A percentile compares a stretch with the other conserved stretches of the same genome.
Conservation (phyloP, 176 grass and related monocot genomes). For the Musa beccarii region DNA sequence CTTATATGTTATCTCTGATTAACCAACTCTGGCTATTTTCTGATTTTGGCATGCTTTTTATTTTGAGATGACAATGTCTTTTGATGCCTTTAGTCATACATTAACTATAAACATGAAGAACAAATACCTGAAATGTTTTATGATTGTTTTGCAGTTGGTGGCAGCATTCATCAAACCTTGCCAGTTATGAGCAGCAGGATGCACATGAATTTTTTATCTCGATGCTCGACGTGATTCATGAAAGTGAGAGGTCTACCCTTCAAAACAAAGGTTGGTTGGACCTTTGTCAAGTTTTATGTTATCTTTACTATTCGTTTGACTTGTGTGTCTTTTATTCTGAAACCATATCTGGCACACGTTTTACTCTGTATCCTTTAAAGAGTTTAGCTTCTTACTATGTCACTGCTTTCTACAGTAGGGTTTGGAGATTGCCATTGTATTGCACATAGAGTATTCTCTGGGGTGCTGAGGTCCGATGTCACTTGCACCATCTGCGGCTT, state of each 20-base stretch:
- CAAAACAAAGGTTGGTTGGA: slow-evolving; percentile 11
- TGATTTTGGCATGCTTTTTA: no score
- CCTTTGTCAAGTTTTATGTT: neutral
- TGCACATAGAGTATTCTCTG: slow-evolving; percentile 25
- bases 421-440: slow-evolving; percentile 18
- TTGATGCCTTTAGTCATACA: neutral
- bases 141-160: slow-evolving; percentile 20
- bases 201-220: slow-evolving; percentile 29
- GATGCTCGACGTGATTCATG: slow-evolving; percentile 25
- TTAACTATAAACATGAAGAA: neutral
- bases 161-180: slow-evolving; percentile 25
- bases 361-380: neutral
- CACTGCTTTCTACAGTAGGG: neutral
- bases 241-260: slow-evolving; percentile 9
- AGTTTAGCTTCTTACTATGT: neutral
- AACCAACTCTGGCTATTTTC: no score
- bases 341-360: neutral
- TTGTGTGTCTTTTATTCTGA: neutral
- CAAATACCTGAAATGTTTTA: neutral
- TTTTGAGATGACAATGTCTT: no score
- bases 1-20: no score
- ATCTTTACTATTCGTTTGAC: neutral
- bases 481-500: slow-evolving; percentile 27
- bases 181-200: slow-evolving; percentile 26
- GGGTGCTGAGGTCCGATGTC: slow-evolving; percentile 20